phyloP scores from a whole-genome alignment of 1,139 yeast genomes.

The Kodamaea fungicola region DNA sequence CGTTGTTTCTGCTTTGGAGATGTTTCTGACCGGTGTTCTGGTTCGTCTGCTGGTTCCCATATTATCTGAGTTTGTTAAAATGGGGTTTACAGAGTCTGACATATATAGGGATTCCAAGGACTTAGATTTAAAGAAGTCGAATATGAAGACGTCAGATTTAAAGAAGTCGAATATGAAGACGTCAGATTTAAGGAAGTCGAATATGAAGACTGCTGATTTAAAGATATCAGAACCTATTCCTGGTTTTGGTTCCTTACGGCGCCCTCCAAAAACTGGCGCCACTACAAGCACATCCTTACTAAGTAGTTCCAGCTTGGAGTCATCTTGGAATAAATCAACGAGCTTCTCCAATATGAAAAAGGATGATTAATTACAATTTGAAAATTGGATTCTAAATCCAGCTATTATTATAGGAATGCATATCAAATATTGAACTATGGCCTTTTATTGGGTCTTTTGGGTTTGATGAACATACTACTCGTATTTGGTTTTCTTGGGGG shows the following conservation, averaged over 20 bases:
- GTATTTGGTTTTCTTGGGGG: too few species aligned
- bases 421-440: not conserved
- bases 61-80: constrained; percentile 9
- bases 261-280: constrained; percentile 1
- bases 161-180: not conserved
- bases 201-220: not conserved
- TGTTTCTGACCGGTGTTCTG: constrained; percentile 7
- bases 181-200: not conserved
- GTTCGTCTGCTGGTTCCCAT: constrained; percentile 6
- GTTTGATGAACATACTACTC: not conserved
- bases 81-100: constrained; percentile 7
- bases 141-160: not conserved
- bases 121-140: not conserved
- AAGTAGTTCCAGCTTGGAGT: not conserved
- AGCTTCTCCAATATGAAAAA: not conserved
- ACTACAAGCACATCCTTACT: constrained; percentile 1
- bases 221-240: too few species aligned
- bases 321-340: not conserved
- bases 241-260: not conserved
- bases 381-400: too few species aligned
- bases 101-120: not conserved
- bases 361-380: not conserved
- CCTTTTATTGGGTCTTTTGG: not conserved
- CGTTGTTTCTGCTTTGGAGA: constrained; percentile 17
- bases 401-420: too few species aligned